These are phyloP conservation scores for Clohesyomyces aquaticus DNA, from an alignment of 495 filamentous ascomycete genomes.

Conservation along the genomic window DNA sequence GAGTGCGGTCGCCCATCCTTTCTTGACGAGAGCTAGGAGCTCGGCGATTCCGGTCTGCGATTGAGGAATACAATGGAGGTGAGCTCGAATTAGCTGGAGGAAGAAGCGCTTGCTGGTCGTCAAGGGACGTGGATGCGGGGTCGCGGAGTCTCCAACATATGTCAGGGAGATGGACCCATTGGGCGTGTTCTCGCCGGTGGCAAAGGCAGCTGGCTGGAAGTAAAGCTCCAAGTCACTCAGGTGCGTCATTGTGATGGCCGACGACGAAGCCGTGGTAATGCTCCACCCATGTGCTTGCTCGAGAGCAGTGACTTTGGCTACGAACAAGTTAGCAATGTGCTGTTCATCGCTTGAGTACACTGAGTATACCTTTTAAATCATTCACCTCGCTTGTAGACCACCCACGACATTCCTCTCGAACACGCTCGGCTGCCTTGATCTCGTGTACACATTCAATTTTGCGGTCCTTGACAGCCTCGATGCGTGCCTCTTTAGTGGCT, in stretches of 20 bases:
- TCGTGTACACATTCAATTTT: constrained; percentile 71
- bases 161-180: constrained; percentile 54
- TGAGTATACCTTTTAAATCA: constrained; percentile 66
- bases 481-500: constrained; percentile 62
- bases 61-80: constrained; percentile 59
- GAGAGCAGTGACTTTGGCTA: constrained; percentile 68
- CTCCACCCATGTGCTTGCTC: constrained; percentile 78
- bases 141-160: constrained; percentile 51
- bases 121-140: constrained; percentile 45
- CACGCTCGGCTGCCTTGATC: constrained; percentile 80
- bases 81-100: constrained; percentile 64
- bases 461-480: constrained; percentile 62
- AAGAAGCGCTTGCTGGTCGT: constrained; percentile 70
- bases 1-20: constrained; percentile 63
- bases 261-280: constrained; percentile 63
- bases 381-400: constrained; percentile 82
- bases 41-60: constrained; percentile 54
- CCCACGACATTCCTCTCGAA: constrained; percentile 84
- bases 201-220: constrained; percentile 70
- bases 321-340: constrained; percentile 1
- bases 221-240: constrained; percentile 72
- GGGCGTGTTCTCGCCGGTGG: constrained; percentile 26
- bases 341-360: background rate
- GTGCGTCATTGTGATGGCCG: constrained; percentile 76
- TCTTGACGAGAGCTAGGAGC: constrained; percentile 59